Evolutionary conservation across 1,284 basidiomycete genomes (phyloP), one percentile per base, ranked within the genome.

Genomic region (Austroboletus novae-zelandiae): DNA sequence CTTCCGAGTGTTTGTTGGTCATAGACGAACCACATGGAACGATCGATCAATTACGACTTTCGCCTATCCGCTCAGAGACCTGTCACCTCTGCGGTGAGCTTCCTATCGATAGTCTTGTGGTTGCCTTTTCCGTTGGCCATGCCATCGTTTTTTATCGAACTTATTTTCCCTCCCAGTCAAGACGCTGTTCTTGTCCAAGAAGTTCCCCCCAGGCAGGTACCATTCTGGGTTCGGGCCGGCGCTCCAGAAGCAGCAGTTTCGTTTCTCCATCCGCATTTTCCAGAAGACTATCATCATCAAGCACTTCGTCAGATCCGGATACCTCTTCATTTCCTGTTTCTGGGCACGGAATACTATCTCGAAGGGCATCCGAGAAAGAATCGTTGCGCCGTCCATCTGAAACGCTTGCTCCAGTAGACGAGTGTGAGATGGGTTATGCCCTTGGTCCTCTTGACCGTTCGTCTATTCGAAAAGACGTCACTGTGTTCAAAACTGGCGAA

Each of bases 311-410:
- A 7, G 68, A 74, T 4, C 71, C 74, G 20, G 80, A 82, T 48
- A 61, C 71, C 1, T 69, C 75, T 8, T 72, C 78, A 18, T 91
- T 89, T 61, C 89, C 89, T 14, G 77, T 89, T 27, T 90, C 89
- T 14, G 84, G 76, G 6, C 89, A 91, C 60, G 89, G 89, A 9
- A 74, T 84, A 20, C 84, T 89, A 58, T 84, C 85, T 31, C 78
- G 85, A 36, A 76, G 85, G 41, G 76, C 76, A 17, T 85, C 85
- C 5, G 86, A 88, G 59, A 85, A 84, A 65, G 83, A 84, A 42
- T 59, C 64, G 7, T 61, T 71, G 1, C 74, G 83, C 20, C 75
- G 83, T 36, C 72, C 72, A 15, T 71, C 75, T 18, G 83, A 86
- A 50, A 71, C 73, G 18, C 71, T 83, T 18, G 74, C 76, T 9